Evolutionary conservation across 768 basidiomycete genomes (phyloP).

Genomic region (Lactifluus piperatus): DNA sequence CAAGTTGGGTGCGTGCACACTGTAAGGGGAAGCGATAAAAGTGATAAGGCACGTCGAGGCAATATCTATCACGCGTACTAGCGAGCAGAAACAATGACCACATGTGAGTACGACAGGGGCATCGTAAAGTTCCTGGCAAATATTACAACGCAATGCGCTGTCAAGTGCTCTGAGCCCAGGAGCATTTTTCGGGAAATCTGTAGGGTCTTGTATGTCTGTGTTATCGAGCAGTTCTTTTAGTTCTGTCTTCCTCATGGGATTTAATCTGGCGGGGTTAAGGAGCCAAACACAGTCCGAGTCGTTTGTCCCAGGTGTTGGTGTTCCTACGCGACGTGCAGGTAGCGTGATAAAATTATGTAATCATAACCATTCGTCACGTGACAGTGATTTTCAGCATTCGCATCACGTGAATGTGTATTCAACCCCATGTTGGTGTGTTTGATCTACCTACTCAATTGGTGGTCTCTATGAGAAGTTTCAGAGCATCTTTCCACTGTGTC

Average conservation of each 20-base stretch:
- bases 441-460: too few species aligned
- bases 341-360: too few species aligned
- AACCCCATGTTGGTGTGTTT: too few species aligned
- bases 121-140: constrained; percentile 33
- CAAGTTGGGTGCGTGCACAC: constrained; percentile 33
- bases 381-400: too few species aligned
- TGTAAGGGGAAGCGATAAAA: constrained; percentile 14
- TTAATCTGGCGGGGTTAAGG: too few species aligned
- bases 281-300: too few species aligned
- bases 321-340: too few species aligned
- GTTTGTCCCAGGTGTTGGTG: too few species aligned
- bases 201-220: constrained; percentile 25
- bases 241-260: constrained; percentile 13
- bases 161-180: constrained; percentile 29
- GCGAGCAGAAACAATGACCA: constrained; percentile 36
- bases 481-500: too few species aligned
- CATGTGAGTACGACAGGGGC: constrained; percentile 33
- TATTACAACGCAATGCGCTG: constrained; percentile 30
- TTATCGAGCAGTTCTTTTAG: constrained; percentile 9
- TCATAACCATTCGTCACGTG: too few species aligned
- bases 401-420: too few species aligned
- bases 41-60: neutral
- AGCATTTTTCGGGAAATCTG: constrained; percentile 26
- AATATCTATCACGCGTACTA: constrained; percentile 21
- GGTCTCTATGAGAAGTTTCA: too few species aligned